Evolutionary conservation across 2,329 filamentous ascomycete species (phyloP).

Genomic region (Fusarium torulosum): DNA sequence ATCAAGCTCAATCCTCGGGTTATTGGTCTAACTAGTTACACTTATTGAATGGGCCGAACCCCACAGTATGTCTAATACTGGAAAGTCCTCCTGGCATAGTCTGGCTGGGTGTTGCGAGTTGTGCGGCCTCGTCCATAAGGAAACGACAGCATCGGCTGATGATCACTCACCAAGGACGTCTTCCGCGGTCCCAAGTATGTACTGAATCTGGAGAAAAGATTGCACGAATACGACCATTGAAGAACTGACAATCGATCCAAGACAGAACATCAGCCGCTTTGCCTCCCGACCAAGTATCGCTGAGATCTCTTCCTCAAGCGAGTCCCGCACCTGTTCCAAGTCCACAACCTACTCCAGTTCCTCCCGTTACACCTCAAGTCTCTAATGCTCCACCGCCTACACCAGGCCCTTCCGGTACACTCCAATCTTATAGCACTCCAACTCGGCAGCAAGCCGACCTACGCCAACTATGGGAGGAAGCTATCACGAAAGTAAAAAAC

Average conservation of each 20-base stretch:
- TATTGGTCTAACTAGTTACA: too few species aligned
- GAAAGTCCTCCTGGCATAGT: not conserved
- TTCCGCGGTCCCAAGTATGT: not conserved
- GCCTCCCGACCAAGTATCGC: not conserved
- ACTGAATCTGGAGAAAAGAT: not conserved
- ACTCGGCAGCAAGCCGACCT: not conserved
- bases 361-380: not conserved
- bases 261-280: not conserved
- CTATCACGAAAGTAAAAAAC: rapidly evolving
- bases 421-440: not conserved
- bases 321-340: not conserved
- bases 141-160: not conserved
- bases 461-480: not conserved
- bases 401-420: not conserved
- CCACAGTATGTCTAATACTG: not conserved
- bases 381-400: not conserved
- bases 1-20: too few species aligned
- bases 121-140: not conserved
- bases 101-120: not conserved
- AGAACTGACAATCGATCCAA: not conserved
- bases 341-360: not conserved
- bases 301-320: not conserved
- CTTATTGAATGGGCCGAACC: too few species aligned
- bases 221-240: too few species aligned
- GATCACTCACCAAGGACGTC: not conserved